Conservation (phyloP, 345 rosid species). For the Hevea brasiliensis region DNA sequence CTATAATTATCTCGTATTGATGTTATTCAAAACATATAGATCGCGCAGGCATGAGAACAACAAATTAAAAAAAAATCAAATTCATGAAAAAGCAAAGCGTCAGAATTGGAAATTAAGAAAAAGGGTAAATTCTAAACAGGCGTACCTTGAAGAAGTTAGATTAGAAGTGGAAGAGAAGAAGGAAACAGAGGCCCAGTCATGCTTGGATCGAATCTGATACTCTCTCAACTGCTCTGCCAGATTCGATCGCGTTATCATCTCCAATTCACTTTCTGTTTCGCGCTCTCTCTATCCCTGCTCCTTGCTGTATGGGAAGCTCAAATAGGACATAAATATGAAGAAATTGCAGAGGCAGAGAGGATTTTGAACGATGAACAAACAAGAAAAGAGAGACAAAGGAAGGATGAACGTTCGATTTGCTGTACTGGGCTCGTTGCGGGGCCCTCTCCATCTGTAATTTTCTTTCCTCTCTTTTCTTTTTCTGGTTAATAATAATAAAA, state of each 20-base stretch:
- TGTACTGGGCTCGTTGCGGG: slow-evolving; percentile 32
- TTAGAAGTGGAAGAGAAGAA: slow-evolving; percentile 90
- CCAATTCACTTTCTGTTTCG: slow-evolving; percentile 14
- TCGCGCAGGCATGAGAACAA: not conserved
- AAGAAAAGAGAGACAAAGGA: slow-evolving; percentile 5
- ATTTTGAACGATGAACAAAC: slow-evolving; percentile 14
- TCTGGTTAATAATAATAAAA: too few relatives aligned
- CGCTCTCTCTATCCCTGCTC: slow-evolving; percentile 4
- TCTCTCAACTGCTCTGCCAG: slow-evolving; percentile 90
- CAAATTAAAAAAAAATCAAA: not conserved
- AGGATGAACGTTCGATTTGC: slow-evolving; percentile 29
- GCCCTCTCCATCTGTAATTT: slow-evolving; percentile 10
- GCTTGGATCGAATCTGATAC: slow-evolving; percentile 93
- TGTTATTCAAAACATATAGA: not conserved
- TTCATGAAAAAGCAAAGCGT: not conserved
- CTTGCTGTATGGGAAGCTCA: not conserved
- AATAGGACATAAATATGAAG: slow-evolving; percentile 14
- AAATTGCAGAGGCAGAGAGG: slow-evolving; percentile 19
- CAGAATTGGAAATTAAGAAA: not conserved
- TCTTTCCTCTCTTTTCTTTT: too few relatives aligned
- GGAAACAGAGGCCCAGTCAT: slow-evolving; percentile 97
- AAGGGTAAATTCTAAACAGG: too few relatives aligned
- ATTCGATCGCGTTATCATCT: slow-evolving; percentile 96
- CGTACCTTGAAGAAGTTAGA: slow-evolving; percentile 69
- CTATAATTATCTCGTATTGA: not conserved